A percentile compares a stretch with the other conserved stretches of the same genome.
Conservation (phyloP, 805 yeast genomes). For the Myxozyma neotropica region DNA sequence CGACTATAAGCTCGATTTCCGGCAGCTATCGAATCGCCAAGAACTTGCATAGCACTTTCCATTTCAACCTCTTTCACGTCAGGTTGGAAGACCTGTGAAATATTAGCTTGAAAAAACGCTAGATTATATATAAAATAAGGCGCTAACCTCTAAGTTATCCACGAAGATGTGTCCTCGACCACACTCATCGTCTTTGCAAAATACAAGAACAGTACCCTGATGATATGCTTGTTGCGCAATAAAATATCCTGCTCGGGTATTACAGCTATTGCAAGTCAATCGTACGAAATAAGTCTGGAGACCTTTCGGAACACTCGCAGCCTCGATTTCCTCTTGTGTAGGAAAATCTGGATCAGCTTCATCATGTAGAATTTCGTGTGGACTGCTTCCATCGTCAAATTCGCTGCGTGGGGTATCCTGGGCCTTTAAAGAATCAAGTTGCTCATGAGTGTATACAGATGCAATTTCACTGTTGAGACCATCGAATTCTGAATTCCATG, state of each 20-base stretch:
- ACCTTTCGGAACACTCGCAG: conserved; percentile 18
- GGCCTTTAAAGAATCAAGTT: not conserved
- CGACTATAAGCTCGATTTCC: conserved; percentile 19
- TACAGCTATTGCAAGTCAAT: conserved; percentile 16
- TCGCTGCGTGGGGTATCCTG: not conserved
- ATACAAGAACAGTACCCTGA: conserved; percentile 20
- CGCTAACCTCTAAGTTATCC: conserved; percentile 20
- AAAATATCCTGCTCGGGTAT: conserved; percentile 23
- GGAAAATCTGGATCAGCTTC: conserved; percentile 26
- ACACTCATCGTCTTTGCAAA: conserved; percentile 14
- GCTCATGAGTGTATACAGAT: conserved; percentile 4
- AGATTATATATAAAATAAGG: not conserved
- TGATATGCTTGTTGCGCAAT: conserved; percentile 24
- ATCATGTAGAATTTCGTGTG: not conserved
- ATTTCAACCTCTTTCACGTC: conserved; percentile 4
- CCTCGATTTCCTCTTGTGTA: conserved; percentile 23
- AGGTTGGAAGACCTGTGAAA: conserved; percentile 9
- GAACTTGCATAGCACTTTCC: conserved; percentile 11
- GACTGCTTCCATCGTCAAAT: conserved; percentile 4
- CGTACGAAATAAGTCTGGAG: conserved; percentile 9
- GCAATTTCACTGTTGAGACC: conserved; percentile 7
- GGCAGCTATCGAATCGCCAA: conserved; percentile 6
- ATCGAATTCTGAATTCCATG: conserved; percentile 4
- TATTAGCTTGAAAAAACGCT: too few species aligned
- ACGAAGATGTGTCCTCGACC: conserved; percentile 11